Conservation (phyloP, 2,329 filamentous ascomycete species). For the Diaporthe humulicola region DNA sequence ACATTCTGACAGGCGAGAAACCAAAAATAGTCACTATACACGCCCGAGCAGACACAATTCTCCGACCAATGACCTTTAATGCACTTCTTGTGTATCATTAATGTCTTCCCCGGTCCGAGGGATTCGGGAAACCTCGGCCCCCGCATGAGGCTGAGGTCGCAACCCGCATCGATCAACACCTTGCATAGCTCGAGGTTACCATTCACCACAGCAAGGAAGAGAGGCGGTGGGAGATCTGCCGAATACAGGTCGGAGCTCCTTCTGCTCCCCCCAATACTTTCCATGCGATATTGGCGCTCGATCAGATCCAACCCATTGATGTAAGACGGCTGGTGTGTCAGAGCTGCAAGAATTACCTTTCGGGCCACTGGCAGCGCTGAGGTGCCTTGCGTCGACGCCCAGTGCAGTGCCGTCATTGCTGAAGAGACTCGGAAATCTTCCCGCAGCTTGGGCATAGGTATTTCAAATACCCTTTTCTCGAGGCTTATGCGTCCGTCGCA, state of each 20-base stretch:
- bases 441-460: fast-evolving
- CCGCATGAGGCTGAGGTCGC: neutral
- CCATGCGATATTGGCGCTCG: neutral
- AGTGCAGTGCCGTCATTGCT: neutral
- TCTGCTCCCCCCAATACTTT: no score
- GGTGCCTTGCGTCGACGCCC: neutral
- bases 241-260: neutral
- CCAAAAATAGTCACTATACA: fast-evolving
- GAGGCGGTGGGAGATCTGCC: neutral
- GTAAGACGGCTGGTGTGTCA: neutral
- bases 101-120: no score
- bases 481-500: neutral
- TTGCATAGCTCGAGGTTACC: neutral
- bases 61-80: neutral
- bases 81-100: neutral
- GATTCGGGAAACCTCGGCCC: no score
- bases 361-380: neutral
- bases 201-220: neutral
- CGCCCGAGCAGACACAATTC: neutral
- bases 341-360: neutral
- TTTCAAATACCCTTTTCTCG: neutral
- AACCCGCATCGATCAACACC: neutral
- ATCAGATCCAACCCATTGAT: neutral
- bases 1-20: neutral
- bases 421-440: no score